Evolutionary conservation across 1,284 basidiomycete genomes (phyloP), one percentile per base, ranked within the genome.

Genomic region (Moesziomyces aphidis): DNA sequence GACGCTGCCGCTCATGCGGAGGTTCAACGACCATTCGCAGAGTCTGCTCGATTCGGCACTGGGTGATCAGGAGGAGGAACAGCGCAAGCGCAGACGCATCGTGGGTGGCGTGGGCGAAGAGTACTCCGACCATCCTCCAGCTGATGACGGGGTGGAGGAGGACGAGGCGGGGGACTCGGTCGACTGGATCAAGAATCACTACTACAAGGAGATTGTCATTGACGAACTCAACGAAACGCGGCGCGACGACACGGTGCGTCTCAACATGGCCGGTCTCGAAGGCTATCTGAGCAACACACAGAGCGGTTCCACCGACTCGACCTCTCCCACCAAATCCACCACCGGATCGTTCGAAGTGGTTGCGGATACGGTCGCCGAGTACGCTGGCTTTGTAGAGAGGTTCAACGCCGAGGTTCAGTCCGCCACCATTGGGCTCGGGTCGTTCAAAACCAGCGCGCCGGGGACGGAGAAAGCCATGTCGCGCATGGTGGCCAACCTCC

Each of bases 11-110:
- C 88, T 99, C 36, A 97, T 99, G 78, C 89, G 97, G 46, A 92
- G 96, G 78, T 99, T 99, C 87, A 99, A 99, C 82, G 94, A 97
- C 81, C 97, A 99, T 85, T 96, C 94, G 0, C 93, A 95, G 78
- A 88, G 94, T 72, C 86, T 98, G 17, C 87, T 98, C 28, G 91
- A 92, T 76, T 79, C 83, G 42, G 81, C 85, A 0, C 60, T 87
- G 72, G 85, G 81, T 6, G 82, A 74, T 24, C 58, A 77, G 50
- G 65, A 65, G 28, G 73, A 76, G 34, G 56, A 43, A 28, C 66
- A 62, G 26, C 28, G 61, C 11, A 79, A 76, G 24, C 59, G 58
- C 11, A 73, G 80, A 21, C 55, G 77, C 22, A 73, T 76, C 36
- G 76, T 77, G 1, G 81, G 80, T 19, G 81, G 80, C 6, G 81